phyloP scores from a whole-genome alignment of 2,329 filamentous ascomycete species.

The Leptographium flavum region DNA sequence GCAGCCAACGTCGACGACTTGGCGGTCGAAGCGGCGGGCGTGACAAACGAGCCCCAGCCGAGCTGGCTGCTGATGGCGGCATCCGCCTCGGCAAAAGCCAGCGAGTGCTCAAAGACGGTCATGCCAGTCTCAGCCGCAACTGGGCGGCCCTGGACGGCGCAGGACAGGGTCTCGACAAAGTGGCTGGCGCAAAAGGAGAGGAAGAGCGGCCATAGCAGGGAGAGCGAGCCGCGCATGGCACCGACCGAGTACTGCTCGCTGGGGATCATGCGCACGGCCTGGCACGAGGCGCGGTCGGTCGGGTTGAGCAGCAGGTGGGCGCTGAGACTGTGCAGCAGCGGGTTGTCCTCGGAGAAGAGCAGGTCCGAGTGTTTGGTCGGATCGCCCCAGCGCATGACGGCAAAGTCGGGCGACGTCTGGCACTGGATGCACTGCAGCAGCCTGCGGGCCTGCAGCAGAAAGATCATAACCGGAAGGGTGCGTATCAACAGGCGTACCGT shows the following conservation, averaged over 20 bases:
- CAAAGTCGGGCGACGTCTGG: conserved; percentile 67
- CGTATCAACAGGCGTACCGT: conserved; percentile 56
- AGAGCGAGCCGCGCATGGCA: conserved; percentile 62
- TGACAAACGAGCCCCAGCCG: conserved; percentile 51
- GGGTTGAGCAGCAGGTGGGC: conserved; percentile 60
- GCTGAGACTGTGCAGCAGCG: conserved; percentile 57
- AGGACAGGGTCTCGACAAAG: conserved; percentile 78
- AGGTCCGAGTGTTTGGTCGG: conserved; percentile 49
- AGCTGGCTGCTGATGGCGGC: conserved; percentile 71
- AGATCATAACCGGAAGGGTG: conserved; percentile 53
- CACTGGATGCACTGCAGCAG: conserved; percentile 81
- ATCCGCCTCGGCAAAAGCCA: conserved; percentile 93
- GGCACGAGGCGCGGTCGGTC: conserved; percentile 60
- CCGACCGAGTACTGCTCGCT: conserved; percentile 33
- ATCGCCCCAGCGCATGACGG: conserved; percentile 55
- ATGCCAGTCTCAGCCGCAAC: conserved; percentile 81
- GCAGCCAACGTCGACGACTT: conserved; percentile 23
- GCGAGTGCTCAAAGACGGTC: conserved; percentile 90
- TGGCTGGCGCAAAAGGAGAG: conserved; percentile 59
- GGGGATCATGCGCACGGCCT: conserved; percentile 58
- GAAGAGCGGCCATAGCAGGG: conserved; percentile 62
- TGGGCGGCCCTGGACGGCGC: conserved; percentile 70
- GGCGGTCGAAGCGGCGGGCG: conserved; percentile 17
- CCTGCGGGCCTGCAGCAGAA: conserved; percentile 51
- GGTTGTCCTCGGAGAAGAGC: conserved; percentile 56